These are phyloP conservation scores for Bolboschoenoplectus hybrid DNA, from an alignment of 202 grass and related monocot genomes.

Conservation along the genomic window DNA sequence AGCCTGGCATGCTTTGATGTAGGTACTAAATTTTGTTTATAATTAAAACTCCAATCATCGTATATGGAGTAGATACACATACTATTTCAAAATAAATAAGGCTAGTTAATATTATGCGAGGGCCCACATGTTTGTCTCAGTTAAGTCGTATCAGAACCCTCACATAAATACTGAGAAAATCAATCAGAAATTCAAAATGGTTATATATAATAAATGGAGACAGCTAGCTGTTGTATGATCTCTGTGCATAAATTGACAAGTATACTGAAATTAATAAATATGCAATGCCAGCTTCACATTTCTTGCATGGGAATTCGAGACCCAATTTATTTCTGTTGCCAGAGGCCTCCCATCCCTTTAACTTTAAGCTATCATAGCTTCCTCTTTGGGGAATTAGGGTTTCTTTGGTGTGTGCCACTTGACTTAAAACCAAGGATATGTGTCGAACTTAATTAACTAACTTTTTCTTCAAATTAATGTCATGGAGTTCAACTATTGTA, in stretches of 20 bases:
- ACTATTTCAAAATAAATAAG: not conserved
- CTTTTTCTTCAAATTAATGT: not conserved
- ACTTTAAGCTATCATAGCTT: constrained; percentile 1
- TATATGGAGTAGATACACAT: not conserved
- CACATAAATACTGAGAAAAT: not conserved
- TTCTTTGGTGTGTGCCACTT: not conserved
- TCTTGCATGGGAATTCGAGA: constrained; percentile 26
- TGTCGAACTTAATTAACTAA: not conserved
- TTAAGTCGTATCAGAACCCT: constrained; percentile 10
- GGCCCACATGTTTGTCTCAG: constrained; percentile 10
- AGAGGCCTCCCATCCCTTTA: not conserved
- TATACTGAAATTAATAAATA: constrained; percentile 4
- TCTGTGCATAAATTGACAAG: constrained; percentile 33
- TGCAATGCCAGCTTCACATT: constrained; percentile 20
- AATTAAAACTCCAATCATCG: not conserved
- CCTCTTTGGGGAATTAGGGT: not conserved
- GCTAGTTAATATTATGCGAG: not conserved
- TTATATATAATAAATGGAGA: constrained; percentile 19
- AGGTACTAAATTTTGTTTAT: not conserved
- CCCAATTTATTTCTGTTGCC: constrained; percentile 32
- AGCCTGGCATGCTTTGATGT: too few species aligned
- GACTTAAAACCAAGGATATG: not conserved
- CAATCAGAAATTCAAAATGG: constrained; percentile 17
- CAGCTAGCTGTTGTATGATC: constrained; percentile 28
- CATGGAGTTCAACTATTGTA: not conserved